Conservation (phyloP, 164 flowering plant genomes). For the Litsea cubeba region DNA sequence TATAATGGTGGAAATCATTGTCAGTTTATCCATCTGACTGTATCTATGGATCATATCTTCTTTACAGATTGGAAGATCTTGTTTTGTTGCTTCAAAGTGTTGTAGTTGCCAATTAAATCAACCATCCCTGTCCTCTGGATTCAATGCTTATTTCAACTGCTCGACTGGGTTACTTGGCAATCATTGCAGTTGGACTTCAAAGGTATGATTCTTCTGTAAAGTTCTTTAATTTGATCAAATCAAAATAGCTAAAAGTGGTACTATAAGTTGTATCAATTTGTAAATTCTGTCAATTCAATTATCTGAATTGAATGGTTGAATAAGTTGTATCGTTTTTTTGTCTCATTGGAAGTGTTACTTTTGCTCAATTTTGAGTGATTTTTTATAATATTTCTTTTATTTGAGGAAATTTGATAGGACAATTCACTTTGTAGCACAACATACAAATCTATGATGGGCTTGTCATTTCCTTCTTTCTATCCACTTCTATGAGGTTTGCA, state of each 20-base stretch:
- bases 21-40: neutral
- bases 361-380: too few relatives aligned
- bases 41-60: neutral
- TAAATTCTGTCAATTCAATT: neutral
- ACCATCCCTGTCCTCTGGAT: neutral
- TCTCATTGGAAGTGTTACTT: too few relatives aligned
- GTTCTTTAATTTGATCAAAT: neutral
- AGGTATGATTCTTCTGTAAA: neutral
- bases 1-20: neutral
- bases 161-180: neutral
- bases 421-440: too few relatives aligned
- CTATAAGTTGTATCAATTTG: too few relatives aligned
- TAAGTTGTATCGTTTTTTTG: neutral
- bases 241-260: too few relatives aligned
- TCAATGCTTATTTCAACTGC: neutral
- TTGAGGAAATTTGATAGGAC: too few relatives aligned
- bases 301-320: neutral
- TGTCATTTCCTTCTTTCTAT: too few relatives aligned
- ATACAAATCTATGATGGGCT: too few relatives aligned
- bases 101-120: constrained; percentile 35
- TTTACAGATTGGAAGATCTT: constrained; percentile 60
- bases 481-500: too few relatives aligned
- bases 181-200: neutral
- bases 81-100: constrained; percentile 54
- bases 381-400: too few relatives aligned